Evolutionary conservation across 1,284 basidiomycete species (phyloP).

Genomic region (Meira nashicola): DNA sequence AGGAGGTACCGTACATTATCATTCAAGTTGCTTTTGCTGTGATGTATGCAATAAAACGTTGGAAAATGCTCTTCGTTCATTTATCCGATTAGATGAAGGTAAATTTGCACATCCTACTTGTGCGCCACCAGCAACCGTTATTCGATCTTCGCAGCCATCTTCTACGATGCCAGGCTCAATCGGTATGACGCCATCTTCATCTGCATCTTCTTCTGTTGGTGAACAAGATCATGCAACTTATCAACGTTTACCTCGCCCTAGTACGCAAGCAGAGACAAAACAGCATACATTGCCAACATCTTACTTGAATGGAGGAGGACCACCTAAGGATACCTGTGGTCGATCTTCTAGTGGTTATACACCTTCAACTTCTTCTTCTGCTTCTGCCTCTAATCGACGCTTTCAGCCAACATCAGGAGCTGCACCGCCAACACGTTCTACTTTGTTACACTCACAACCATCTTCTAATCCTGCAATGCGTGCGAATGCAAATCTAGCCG

Average conservation of each 20-base stretch:
- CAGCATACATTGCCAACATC: neutral
- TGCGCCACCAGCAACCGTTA: conserved; percentile 13
- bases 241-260: conserved; percentile 10
- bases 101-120: conserved; percentile 20
- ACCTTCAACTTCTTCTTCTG: conserved; percentile 7
- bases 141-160: neutral
- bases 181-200: conserved; percentile 7
- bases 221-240: conserved; percentile 17
- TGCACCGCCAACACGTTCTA: conserved; percentile 26
- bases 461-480: conserved; percentile 23
- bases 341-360: no score
- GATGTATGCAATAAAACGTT: conserved; percentile 17
- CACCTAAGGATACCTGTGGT: neutral
- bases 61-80: conserved; percentile 8
- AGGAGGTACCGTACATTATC: conserved; percentile 18
- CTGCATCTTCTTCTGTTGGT: conserved; percentile 21
- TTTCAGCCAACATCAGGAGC: conserved; percentile 35
- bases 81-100: conserved; percentile 20
- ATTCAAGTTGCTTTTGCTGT: conserved; percentile 37
- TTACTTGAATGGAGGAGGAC: neutral
- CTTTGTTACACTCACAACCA: conserved; percentile 18
- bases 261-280: neutral
- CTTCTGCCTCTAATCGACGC: conserved; percentile 1
- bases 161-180: neutral
- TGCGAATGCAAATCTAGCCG: neutral